Evolutionary conservation across 2,329 filamentous ascomycete genomes (phyloP), one percentile per base, ranked within the genome.

Genomic region (Alternaria tenuissima): DNA sequence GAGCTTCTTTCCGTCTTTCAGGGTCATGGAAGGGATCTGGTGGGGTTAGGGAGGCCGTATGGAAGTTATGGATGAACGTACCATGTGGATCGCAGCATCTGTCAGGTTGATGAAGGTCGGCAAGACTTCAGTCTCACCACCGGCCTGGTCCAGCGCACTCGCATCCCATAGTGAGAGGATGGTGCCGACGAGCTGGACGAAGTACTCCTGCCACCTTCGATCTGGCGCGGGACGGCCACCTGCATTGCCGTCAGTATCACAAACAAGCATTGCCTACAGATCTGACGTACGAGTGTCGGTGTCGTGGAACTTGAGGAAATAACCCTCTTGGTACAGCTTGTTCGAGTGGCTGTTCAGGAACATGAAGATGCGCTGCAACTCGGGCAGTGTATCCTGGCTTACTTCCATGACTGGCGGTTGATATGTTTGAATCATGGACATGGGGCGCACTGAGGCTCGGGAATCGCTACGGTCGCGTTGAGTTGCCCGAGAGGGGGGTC

Each of bases 21-120:
- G 96, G 3, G 94, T 93, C 43, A 99, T 85, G 12, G 93, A 94
- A 76, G 97, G 73, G 61, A 79, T 80, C 78, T 81, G 49, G 24
- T 16, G 55, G 20, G 55, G 66, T 78, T 63, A 74, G 64, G 26
- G 24, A 32, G 46, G 47, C 16, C 16, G 18, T n/a, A 30, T 28
- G 18, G 39, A 22, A 12, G 46, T 11, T 20, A 42, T 44, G 6
- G 11, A 14, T 26, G 16, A n/a, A 61, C 74, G 24, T 85, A 97
- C 95, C 93, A 98, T 97, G 80, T 96, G 97, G 70, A 99, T 93
- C 0, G 95, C 97, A 20, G 95, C 95, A 84, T 99, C 95, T 7
- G 95, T 96, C 61, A 99, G 81, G 75, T 99, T 99, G 78, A 99
- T 94, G 77, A 97, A 99, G 52, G 92, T 95, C 32, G 93, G 93